Percentiles rank a stretch among this genome's conserved stretches.
phyloP scores from a whole-genome alignment of 2,329 filamentous ascomycete genomes.

The Capronia americana region DNA sequence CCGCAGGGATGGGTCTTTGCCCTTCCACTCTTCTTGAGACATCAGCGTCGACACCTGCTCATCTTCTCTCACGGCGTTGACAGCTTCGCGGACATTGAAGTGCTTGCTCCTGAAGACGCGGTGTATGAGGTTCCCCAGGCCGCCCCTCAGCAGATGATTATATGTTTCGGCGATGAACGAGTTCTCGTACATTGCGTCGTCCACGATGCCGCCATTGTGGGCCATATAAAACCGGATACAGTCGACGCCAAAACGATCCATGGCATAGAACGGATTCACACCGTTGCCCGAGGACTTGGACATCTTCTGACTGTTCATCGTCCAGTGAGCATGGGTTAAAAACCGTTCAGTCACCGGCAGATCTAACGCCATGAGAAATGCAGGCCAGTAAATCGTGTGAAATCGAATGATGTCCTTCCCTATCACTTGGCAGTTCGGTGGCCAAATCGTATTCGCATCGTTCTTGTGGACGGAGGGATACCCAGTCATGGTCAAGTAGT shows the following conservation, averaged over 20 bases:
- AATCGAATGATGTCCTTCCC: constrained; percentile 96
- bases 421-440: constrained; percentile 87
- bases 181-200: constrained; percentile 89
- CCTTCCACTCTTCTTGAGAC: constrained; percentile 42
- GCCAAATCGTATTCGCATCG: constrained; percentile 74
- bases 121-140: constrained; percentile 79
- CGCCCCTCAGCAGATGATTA: constrained; percentile 76
- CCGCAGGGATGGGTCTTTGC: constrained; percentile 47
- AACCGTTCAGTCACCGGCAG: constrained; percentile 79
- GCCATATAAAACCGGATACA: constrained; percentile 88
- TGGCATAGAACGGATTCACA: constrained; percentile 89
- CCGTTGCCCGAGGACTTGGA: constrained; percentile 95
- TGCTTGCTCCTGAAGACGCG: constrained; percentile 71
- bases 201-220: constrained; percentile 74
- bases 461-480: constrained; percentile 75
- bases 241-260: constrained; percentile 87
- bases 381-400: constrained; percentile 98
- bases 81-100: constrained; percentile 70
- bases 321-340: constrained; percentile 94
- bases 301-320: constrained; percentile 90
- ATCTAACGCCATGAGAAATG: constrained; percentile 86
- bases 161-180: constrained; percentile 75
- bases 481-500: constrained; percentile 87
- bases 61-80: constrained; percentile 51
- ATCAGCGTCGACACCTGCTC: constrained; percentile 28